Evolutionary conservation across 805 yeast species (phyloP).

Genomic region (Metschnikowia picachoensis): DNA sequence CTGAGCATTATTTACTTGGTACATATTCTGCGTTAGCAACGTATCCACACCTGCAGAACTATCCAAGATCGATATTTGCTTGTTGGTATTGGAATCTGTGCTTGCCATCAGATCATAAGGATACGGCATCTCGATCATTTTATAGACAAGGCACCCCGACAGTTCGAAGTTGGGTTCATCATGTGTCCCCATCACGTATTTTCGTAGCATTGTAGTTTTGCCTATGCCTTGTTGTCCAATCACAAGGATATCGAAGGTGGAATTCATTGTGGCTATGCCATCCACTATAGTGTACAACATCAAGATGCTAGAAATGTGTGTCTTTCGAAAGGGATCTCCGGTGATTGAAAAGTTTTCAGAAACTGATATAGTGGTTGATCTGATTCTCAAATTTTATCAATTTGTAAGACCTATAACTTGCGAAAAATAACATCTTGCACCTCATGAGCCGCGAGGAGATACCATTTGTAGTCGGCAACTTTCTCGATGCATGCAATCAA

Average conservation of each 20-base stretch:
- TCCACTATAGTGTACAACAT: constrained; percentile 11
- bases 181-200: constrained; percentile 10
- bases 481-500: constrained; percentile 2
- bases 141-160: constrained; percentile 11
- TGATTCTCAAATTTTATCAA: too few relatives aligned
- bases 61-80: constrained; percentile 33
- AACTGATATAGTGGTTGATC: too few relatives aligned
- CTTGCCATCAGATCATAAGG: background rate
- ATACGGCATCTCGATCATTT: constrained; percentile 5
- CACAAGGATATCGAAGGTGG: constrained; percentile 15
- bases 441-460: too few relatives aligned
- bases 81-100: constrained; percentile 1
- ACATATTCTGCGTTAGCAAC: constrained; percentile 24
- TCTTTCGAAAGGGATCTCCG: background rate
- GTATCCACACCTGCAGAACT: constrained; percentile 23
- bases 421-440: too few relatives aligned
- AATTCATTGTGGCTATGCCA: constrained; percentile 12
- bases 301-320: background rate
- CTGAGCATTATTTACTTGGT: constrained; percentile 29
- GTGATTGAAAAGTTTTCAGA: too few relatives aligned
- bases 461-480: too few relatives aligned
- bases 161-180: constrained; percentile 9
- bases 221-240: constrained; percentile 17
- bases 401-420: too few relatives aligned
- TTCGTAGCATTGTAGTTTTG: constrained; percentile 15